Evolutionary conservation across 2,329 filamentous ascomycete species (phyloP), one percentile per base, ranked within the genome.

Genomic region (Exophiala viscosa): DNA sequence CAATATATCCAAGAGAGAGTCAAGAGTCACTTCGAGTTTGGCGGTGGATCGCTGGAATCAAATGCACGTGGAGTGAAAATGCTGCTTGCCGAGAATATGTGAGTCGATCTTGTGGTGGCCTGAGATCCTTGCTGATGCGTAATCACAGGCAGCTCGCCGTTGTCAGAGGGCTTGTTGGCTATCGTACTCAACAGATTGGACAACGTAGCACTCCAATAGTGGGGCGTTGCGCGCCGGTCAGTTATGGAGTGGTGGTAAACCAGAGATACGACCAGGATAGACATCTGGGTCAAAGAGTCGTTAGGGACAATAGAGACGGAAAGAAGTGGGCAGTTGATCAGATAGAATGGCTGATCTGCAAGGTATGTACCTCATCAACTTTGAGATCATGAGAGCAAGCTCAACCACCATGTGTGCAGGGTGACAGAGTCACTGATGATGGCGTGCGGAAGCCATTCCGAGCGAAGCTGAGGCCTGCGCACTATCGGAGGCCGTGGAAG

Each of bases 171-270:
- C 41, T 70, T 15, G 67, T 69, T 10, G 56, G 66, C 13, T 66
- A 70, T 34, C 63, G 67, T 2, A 64, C 65, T 6, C 67, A 70
- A 43, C 61, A 65, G 28, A 48, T 69, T 9, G 62, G 62, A 20
- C 59, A 57, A 6, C 62, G 61, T 13, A 58, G 63, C 1, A 48
- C 62, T 2, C 63, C 64, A 11, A 67, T 70, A 46, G 65, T 61
- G 10, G 60, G 64, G 10, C 55, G 68, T 38, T 67, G 68, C 50
- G 65, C 65, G 7, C 67, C 65, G 2, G 60, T 67, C 2, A 70
- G 67, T 44, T 71, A 71, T 52, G 69, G 69, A 0, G 67, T 71
- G 14, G 57, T 69, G 8, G 67, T 66, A 15, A 63, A 66, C 43
- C 59, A 66, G 23, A 40, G 60, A 9, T 70, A 69, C 44, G 57